These are phyloP conservation scores for Lachnellula subtilissima DNA, from an alignment of 2,329 filamentous ascomycete genomes.

Conservation along the genomic window DNA sequence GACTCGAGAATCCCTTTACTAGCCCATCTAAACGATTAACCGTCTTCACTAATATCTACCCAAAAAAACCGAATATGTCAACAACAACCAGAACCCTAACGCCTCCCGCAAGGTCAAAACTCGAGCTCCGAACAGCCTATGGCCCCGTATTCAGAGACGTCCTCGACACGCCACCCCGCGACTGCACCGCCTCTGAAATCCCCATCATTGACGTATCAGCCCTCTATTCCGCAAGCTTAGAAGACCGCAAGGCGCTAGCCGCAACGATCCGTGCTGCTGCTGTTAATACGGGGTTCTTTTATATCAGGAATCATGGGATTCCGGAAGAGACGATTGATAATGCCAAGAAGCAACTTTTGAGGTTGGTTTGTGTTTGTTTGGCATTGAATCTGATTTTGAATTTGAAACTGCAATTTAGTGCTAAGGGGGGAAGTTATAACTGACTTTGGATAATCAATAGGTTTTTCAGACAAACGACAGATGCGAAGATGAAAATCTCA, in stretches of 20 bases:
- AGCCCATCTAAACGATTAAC: no score
- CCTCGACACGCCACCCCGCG: constrained; percentile 37
- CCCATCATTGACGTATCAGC: constrained; percentile 41
- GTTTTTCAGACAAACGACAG: constrained; percentile 46
- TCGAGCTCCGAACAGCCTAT: constrained; percentile 41
- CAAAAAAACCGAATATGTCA: constrained; percentile 8
- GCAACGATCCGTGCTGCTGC: constrained; percentile 36
- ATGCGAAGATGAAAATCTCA: constrained; percentile 39
- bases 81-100: constrained; percentile 6
- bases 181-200: constrained; percentile 39
- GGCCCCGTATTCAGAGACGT: constrained; percentile 42
- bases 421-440: no score
- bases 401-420: no score
- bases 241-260: constrained; percentile 36
- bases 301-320: constrained; percentile 42
- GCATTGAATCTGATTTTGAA: no score
- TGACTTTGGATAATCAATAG: constrained; percentile 18
- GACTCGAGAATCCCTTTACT: no score
- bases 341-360: constrained; percentile 27
- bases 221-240: constrained; percentile 33
- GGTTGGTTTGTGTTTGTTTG: constrained; percentile 11
- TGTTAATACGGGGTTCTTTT: constrained; percentile 44
- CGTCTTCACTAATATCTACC: not conserved
- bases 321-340: constrained; percentile 29
- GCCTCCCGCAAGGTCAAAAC: constrained; percentile 32